Base-by-base conservation (phyloP, 306 rosid genomes). In the Cicer cuneatum region DNA sequence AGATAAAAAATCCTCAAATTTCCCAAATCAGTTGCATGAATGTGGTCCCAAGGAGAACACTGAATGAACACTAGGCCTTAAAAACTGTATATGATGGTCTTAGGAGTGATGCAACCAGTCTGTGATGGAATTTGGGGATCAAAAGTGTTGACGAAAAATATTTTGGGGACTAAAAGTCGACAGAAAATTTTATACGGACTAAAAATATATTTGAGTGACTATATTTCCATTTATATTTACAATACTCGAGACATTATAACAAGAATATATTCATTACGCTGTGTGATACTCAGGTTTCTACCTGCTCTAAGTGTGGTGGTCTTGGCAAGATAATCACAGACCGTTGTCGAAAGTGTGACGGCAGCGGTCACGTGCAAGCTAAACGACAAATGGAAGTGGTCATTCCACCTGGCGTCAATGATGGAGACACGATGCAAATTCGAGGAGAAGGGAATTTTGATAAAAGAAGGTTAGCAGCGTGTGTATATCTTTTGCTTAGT, bases 231-330 rank as follows among this genome's bases (percentile, higher is more conserved):
- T 29, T 76, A 33, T 69, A 13, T 51, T 51, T 41, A 68, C 59
- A 60, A 42, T 60, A 60, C 37, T 46, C 0, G 39, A 29, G 37
- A 47, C 49, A 21, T 68, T 60, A 63, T 81, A 53, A 70, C 54
- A 35, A 8, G 35, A 9, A 14, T 53, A 49, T 56, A 53, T 57
- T 77, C 12, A 63, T 35, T 43, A 6, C 64, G 42, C 66, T 46
- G 10, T 42, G 45, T 66, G 59, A 37, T 78, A 33, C 65, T 84
- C 79, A 94, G 98, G 96, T 90, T 33, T 90, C 95, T 59, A 94
- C 95, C 42, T 94, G 98, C 85, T 85, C 92, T 21, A 84, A 85
- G 69, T 94, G 98, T 77, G 82, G 86, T 33, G 98, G 98, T 63
- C 85, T 80, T 68, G 98, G 97, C 65, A 90, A 83, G 81, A 79